phyloP scores from a whole-genome alignment of 805 yeast genomes.

The Candida namnaoensis region DNA sequence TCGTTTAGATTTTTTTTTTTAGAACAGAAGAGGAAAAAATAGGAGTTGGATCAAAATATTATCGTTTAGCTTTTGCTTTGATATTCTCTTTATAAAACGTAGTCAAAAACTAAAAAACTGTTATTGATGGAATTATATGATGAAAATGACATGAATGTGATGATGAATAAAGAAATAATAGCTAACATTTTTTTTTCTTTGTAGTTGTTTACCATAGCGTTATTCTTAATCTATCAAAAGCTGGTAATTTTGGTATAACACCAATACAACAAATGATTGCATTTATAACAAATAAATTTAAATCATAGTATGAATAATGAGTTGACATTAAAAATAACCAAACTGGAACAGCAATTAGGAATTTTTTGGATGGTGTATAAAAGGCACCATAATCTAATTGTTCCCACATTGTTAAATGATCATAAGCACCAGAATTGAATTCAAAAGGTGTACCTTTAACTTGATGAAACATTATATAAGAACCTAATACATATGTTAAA shows the following conservation, averaged over 20 bases:
- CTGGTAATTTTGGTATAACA: conserved; percentile 86
- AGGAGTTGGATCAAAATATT: too few relatives aligned
- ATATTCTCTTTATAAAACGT: too few relatives aligned
- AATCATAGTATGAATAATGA: conserved; percentile 82
- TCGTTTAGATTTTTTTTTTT: too few relatives aligned
- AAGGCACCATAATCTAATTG: conserved; percentile 93
- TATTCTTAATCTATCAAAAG: conserved; percentile 70
- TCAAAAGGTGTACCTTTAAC: conserved; percentile 97
- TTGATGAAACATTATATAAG: conserved; percentile 93
- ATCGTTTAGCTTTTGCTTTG: too few relatives aligned
- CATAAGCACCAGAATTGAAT: conserved; percentile 94
- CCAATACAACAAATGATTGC: conserved; percentile 70
- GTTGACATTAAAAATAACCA: conserved; percentile 78
- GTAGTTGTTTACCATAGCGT: conserved; percentile 6
- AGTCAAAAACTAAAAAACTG: too few relatives aligned
- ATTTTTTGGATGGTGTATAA: conserved; percentile 94
- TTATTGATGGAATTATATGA: too few relatives aligned
- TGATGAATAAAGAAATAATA: too few relatives aligned
- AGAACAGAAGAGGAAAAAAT: too few relatives aligned
- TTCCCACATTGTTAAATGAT: conserved; percentile 97
- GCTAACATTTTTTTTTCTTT: too few relatives aligned
- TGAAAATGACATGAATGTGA: too few relatives aligned
- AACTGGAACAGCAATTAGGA: conserved; percentile 88
- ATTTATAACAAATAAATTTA: conserved; percentile 71
- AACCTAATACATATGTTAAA: conserved; percentile 81